A percentile compares a stretch with the other conserved stretches of the same genome.
Conservation (phyloP, 2,329 filamentous ascomycete genomes). For the Myriosclerotinia curreyana region DNA sequence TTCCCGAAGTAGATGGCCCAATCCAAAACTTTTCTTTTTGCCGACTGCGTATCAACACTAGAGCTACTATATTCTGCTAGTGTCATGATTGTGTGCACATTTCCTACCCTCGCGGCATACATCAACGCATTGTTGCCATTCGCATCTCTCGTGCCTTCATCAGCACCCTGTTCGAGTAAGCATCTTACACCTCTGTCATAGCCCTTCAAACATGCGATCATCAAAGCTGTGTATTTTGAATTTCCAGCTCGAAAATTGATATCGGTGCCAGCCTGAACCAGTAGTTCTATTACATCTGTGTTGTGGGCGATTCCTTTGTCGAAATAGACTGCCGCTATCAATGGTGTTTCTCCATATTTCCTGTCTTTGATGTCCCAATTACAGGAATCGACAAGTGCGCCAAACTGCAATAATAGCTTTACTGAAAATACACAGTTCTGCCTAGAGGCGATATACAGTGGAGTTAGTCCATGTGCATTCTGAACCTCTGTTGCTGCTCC, state of each 20-base stretch:
- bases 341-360: conserved; percentile 20
- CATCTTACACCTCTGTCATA: conserved; percentile 20
- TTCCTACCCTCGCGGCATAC: conserved; percentile 19
- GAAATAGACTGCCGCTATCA: conserved; percentile 21
- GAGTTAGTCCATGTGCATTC: conserved; percentile 18
- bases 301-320: conserved; percentile 21
- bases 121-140: conserved; percentile 17
- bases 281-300: conserved; percentile 18
- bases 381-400: conserved; percentile 10
- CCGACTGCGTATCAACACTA: not conserved
- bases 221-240: conserved; percentile 17
- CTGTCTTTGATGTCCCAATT: conserved; percentile 22
- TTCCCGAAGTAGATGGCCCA: conserved; percentile 20
- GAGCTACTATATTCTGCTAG: conserved; percentile 16
- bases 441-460: conserved; percentile 20
- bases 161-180: conserved; percentile 17
- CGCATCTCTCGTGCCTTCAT: conserved; percentile 8
- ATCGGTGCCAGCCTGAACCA: conserved; percentile 19
- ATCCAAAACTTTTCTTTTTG: conserved; percentile 17
- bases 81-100: conserved; percentile 12
- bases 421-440: conserved; percentile 20
- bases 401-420: conserved; percentile 13
- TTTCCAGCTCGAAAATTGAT: conserved; percentile 14
- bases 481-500: conserved; percentile 17
- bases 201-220: conserved; percentile 17